Evolutionary conservation across 192 early-diverging fungal species (phyloP).

Genomic region (Backusella mclennaniae): DNA sequence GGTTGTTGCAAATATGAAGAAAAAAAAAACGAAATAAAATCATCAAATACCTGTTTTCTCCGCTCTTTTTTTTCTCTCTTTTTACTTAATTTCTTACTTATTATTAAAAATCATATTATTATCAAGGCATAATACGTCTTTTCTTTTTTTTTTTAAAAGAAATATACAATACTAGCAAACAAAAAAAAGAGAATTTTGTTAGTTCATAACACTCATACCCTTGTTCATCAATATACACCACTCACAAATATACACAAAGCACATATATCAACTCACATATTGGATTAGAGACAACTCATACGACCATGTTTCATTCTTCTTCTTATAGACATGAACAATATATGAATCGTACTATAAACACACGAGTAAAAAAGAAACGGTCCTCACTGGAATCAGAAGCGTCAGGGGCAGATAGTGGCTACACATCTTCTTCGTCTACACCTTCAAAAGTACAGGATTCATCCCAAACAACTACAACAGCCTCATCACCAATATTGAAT

Average conservation of each 20-base stretch:
- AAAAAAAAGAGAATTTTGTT: background rate
- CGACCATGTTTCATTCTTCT: constrained; percentile 22
- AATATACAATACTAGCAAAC: background rate
- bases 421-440: constrained; percentile 24
- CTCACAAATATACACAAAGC: background rate
- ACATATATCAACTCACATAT: background rate
- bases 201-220: background rate
- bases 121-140: background rate
- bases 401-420: constrained; percentile 33
- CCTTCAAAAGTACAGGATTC: constrained; percentile 3
- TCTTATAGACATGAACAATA: constrained; percentile 30
- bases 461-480: background rate
- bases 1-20: constrained; percentile 4
- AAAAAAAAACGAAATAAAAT: background rate
- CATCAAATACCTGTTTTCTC: constrained; percentile 3
- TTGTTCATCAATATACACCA: background rate
- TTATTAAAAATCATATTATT: background rate
- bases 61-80: constrained; percentile 7
- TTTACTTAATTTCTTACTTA: background rate
- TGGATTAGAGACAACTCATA: background rate
- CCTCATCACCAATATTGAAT: background rate
- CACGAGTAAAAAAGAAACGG: constrained; percentile 8
- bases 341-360: background rate
- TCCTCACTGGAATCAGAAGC: constrained; percentile 21
- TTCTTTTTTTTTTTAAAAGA: background rate